A percentile compares a stretch with the other conserved stretches of the same genome.
Evolutionary conservation across 371 early-diverging fungal genomes (phyloP).

Genomic region (Lichtheimia corymbifera): DNA sequence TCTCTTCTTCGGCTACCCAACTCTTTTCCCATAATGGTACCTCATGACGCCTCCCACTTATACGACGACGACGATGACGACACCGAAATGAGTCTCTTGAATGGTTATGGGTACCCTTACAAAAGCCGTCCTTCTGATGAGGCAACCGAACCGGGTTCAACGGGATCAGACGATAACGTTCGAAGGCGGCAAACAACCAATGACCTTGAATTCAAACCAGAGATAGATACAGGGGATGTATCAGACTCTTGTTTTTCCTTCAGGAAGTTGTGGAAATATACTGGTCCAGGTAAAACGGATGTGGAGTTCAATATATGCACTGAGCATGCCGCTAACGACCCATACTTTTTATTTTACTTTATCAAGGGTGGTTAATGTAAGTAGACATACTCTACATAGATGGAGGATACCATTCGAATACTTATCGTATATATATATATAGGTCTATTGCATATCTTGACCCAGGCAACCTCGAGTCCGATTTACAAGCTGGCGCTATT

Average conservation of each 20-base stretch:
- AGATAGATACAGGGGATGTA: constrained; percentile 36
- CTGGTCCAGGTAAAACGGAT: constrained; percentile 50
- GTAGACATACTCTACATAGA: not conserved
- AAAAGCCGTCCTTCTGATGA: not conserved
- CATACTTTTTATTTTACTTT: not conserved
- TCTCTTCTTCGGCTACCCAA: not conserved
- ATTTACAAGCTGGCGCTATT: constrained; percentile 68
- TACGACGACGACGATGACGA: constrained; percentile 14
- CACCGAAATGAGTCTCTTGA: constrained; percentile 4
- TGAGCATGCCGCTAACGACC: not conserved
- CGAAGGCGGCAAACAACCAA: constrained; percentile 1
- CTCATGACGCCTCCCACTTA: constrained; percentile 12
- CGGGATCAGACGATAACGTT: constrained; percentile 1
- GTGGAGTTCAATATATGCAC: not conserved
- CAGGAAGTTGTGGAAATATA: constrained; percentile 48
- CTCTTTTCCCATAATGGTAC: constrained; percentile 10
- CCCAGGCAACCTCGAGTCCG: constrained; percentile 76
- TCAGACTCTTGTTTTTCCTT: constrained; percentile 38
- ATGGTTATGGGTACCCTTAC: not conserved
- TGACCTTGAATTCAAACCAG: constrained; percentile 17
- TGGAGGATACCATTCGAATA: not conserved
- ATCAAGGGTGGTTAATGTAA: constrained; percentile 48
- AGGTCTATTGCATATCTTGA: constrained; percentile 77
- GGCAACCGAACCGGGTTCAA: not conserved
- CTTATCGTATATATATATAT: constrained; percentile 19